phyloP scores from a whole-genome alignment of 1,284 basidiomycete species.

The Moniliella sp. region DNA sequence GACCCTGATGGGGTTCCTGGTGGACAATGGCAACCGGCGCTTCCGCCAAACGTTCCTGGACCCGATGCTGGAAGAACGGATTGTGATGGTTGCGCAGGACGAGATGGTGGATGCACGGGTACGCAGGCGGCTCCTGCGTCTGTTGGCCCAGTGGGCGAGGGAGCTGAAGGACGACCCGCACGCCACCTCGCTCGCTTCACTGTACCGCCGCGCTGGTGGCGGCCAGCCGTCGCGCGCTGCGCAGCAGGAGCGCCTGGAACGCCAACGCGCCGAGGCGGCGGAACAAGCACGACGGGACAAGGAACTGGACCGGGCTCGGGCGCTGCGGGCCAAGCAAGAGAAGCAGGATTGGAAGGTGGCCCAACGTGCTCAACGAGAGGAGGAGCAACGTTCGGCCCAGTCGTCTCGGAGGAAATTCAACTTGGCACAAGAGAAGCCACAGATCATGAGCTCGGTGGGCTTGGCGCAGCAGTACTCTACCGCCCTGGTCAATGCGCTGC shows the following conservation, averaged over 20 bases:
- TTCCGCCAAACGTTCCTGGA: conserved; percentile 64
- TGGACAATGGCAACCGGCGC: conserved; percentile 58
- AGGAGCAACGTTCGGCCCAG: conserved; percentile 5
- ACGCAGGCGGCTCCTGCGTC: conserved; percentile 57
- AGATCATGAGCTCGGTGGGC: conserved; percentile 61
- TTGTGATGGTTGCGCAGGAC: conserved; percentile 41
- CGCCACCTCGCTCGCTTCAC: conserved; percentile 52
- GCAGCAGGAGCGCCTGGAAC: too few species aligned
- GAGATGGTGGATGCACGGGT: conserved; percentile 51
- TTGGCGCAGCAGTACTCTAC: conserved; percentile 65
- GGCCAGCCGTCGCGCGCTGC: too few species aligned
- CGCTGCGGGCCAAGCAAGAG: conserved; percentile 35
- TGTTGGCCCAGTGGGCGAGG: conserved; percentile 62
- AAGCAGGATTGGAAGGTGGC: conserved; percentile 39
- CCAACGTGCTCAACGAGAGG: conserved; percentile 34
- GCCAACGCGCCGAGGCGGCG: too few species aligned
- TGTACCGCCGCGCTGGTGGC: conserved; percentile 44
- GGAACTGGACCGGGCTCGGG: too few species aligned
- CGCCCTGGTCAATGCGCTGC: conserved; percentile 70
- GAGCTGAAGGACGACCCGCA: conserved; percentile 64
- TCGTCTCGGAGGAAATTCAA: conserved; percentile 43
- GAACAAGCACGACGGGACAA: conserved; percentile 37
- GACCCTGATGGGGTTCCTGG: conserved; percentile 68
- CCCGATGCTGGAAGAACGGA: conserved; percentile 56
- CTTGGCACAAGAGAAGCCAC: conserved; percentile 74